Evolutionary conservation across 2,329 filamentous ascomycete species (phyloP).

Genomic region (Sordariomycetes sp.): DNA sequence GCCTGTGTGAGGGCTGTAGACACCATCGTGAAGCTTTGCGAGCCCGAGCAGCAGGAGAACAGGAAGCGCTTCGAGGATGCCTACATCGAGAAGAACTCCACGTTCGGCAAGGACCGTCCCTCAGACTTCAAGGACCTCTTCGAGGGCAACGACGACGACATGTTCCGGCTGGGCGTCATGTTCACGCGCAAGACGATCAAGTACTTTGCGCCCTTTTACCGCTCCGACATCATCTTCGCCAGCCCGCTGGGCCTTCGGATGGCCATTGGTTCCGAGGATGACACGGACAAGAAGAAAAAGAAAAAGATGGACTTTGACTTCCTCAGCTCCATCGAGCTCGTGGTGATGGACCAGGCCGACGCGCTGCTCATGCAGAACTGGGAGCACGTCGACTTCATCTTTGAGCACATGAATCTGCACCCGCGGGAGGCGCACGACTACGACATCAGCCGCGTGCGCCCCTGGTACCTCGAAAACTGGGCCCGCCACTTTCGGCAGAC

Average conservation of each 20-base stretch:
- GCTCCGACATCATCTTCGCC: slow-evolving; percentile 86
- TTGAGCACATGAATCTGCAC: slow-evolving; percentile 81
- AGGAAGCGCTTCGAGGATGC: slow-evolving; percentile 81
- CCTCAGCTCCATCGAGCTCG: slow-evolving; percentile 82
- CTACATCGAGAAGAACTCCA: slow-evolving; percentile 53
- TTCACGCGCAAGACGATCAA: slow-evolving; percentile 94
- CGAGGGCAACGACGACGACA: slow-evolving; percentile 90
- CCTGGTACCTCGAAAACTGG: slow-evolving; percentile 86
- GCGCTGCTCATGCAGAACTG: slow-evolving; percentile 96
- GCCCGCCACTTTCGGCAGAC: slow-evolving; percentile 76
- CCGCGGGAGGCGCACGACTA: slow-evolving; percentile 83
- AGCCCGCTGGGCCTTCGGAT: slow-evolving; percentile 83
- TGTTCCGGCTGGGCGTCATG: slow-evolving; percentile 91
- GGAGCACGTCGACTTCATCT: slow-evolving; percentile 89
- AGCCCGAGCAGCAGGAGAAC: slow-evolving; percentile 88
- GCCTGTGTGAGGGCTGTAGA: slow-evolving; percentile 70
- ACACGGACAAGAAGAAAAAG: slow-evolving; percentile 18
- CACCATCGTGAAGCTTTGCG: slow-evolving; percentile 59
- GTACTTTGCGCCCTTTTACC: slow-evolving; percentile 91
- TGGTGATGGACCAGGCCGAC: slow-evolving; percentile 84
- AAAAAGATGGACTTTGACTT: slow-evolving; percentile 70
- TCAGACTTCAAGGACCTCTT: slow-evolving; percentile 85
- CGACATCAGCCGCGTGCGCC: slow-evolving; percentile 81
- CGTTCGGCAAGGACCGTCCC: slow-evolving; percentile 61
- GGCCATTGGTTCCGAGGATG: slow-evolving; percentile 68